phyloP scores from a whole-genome alignment of 108 stramenopile species.

The Cyclotella baltica region DNA sequence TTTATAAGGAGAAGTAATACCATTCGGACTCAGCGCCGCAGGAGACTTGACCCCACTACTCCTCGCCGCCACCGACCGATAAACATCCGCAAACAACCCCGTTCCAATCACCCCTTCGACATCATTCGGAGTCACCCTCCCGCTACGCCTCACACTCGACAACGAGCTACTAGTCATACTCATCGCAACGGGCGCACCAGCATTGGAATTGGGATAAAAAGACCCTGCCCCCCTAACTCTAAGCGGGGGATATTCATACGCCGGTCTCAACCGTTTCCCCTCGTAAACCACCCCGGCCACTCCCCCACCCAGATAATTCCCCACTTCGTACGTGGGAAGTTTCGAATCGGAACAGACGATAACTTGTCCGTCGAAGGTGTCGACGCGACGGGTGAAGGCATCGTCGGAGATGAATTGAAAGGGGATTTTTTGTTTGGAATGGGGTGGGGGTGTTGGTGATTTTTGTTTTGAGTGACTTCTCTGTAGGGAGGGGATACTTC shows the following conservation, averaged over 20 bases:
- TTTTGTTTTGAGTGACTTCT: background rate
- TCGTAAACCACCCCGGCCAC: constrained; percentile 91
- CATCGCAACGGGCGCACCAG: constrained; percentile 33
- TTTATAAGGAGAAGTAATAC: constrained; percentile 4
- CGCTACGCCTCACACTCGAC: constrained; percentile 28
- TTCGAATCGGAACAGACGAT: constrained; percentile 68
- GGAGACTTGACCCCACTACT: constrained; percentile 11
- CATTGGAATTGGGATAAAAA: constrained; percentile 12
- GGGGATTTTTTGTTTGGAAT: background rate
- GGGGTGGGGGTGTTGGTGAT: too few species aligned
- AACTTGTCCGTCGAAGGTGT: constrained; percentile 83
- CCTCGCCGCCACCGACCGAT: constrained; percentile 22
- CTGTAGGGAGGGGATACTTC: too few species aligned
- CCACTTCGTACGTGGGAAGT: constrained; percentile 78
- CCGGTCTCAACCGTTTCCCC: constrained; percentile 78
- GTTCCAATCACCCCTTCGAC: constrained; percentile 22
- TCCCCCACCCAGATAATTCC: constrained; percentile 88
- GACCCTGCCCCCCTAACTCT: constrained; percentile 56
- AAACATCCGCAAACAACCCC: constrained; percentile 45
- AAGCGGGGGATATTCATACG: constrained; percentile 73
- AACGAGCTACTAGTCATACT: constrained; percentile 33
- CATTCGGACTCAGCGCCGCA: background rate
- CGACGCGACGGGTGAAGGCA: constrained; percentile 65
- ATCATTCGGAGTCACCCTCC: background rate
- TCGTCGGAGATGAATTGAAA: constrained; percentile 50